Percentiles rank a stretch among this genome's conserved stretches.
These are phyloP conservation scores for Novymonas esmeraldas DNA, from an alignment of 208 protist species.

Conservation along the genomic window DNA sequence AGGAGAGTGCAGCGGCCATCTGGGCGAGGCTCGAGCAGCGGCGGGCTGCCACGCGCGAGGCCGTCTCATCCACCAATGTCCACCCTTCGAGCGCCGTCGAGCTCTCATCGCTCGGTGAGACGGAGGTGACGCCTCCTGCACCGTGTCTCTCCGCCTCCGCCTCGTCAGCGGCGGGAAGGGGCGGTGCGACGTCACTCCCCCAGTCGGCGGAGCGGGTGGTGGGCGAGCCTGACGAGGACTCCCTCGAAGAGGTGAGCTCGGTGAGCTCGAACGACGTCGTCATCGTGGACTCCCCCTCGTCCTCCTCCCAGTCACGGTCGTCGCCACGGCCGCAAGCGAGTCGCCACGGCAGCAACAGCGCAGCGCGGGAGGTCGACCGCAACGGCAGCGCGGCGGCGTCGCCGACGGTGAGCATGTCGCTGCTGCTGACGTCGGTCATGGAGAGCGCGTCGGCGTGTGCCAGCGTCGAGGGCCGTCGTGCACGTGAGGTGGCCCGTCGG, in stretches of 20 bases:
- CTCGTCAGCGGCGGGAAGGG: not conserved
- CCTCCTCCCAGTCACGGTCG: not conserved
- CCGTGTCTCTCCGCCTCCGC: not conserved
- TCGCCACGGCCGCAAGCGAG: not conserved
- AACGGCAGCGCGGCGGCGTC: no score
- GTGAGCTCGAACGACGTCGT: not conserved
- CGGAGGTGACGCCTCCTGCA: not conserved
- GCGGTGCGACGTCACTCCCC: not conserved
- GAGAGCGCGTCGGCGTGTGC: not conserved
- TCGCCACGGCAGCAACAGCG: not conserved
- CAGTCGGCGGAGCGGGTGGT: no score
- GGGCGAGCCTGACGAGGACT: not conserved
- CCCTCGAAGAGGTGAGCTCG: not conserved
- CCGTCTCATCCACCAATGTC: not conserved
- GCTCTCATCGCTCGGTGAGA: not conserved
- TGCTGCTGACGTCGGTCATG: slow-evolving; percentile 18
- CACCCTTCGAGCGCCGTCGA: no score
- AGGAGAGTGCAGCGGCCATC: not conserved
- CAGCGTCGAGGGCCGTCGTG: not conserved
- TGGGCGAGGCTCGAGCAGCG: slow-evolving; percentile 25
- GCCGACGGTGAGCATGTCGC: slow-evolving; percentile 11
- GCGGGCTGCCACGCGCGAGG: not conserved
- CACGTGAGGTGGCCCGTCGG: not conserved
- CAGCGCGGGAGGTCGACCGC: no score
- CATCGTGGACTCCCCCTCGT: not conserved